Percentiles rank a stretch among this genome's conserved stretches.
Evolutionary conservation across 345 rosid genomes (phyloP).

Genomic region (Pistacia atlantica): DNA sequence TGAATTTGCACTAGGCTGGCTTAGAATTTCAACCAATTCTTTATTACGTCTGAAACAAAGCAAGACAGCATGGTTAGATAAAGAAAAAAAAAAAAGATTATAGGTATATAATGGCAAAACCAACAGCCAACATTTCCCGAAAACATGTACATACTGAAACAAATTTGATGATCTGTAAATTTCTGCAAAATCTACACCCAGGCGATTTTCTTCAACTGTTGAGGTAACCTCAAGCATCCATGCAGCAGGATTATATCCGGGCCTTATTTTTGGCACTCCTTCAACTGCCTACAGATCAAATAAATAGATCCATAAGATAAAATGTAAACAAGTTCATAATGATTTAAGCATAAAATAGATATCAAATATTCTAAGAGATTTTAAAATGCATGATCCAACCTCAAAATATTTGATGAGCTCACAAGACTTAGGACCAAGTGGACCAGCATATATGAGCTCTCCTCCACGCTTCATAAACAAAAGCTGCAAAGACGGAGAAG

Average conservation of each 20-base stretch:
- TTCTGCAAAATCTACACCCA: constrained; percentile 88
- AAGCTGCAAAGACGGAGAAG: constrained; percentile 55
- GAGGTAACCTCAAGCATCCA: constrained; percentile 99
- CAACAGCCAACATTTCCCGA: constrained; percentile 18
- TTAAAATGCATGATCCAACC: constrained; percentile 44
- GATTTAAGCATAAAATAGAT: constrained; percentile 13
- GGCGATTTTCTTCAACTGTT: constrained; percentile 67
- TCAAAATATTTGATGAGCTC: constrained; percentile 84
- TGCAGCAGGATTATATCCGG: constrained; percentile 91
- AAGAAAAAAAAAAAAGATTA: constrained; percentile 21
- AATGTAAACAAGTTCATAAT: background rate
- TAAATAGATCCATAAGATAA: constrained; percentile 16
- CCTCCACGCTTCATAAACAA: constrained; percentile 99
- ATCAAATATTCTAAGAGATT: constrained; percentile 17
- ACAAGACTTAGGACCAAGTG: constrained; percentile 80
- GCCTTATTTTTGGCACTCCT: constrained; percentile 80
- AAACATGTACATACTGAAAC: constrained; percentile 56
- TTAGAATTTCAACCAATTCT: constrained; percentile 71
- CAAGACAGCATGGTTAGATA: constrained; percentile 13
- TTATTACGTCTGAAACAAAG: constrained; percentile 57
- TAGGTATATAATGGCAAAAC: background rate
- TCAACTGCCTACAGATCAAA: constrained; percentile 61
- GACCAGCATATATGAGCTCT: constrained; percentile 95
- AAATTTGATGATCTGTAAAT: constrained; percentile 70
- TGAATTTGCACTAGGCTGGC: constrained; percentile 65